Evolutionary conservation across 108 stramenopile species (phyloP).

Genomic region (Nitzschia putrida): DNA sequence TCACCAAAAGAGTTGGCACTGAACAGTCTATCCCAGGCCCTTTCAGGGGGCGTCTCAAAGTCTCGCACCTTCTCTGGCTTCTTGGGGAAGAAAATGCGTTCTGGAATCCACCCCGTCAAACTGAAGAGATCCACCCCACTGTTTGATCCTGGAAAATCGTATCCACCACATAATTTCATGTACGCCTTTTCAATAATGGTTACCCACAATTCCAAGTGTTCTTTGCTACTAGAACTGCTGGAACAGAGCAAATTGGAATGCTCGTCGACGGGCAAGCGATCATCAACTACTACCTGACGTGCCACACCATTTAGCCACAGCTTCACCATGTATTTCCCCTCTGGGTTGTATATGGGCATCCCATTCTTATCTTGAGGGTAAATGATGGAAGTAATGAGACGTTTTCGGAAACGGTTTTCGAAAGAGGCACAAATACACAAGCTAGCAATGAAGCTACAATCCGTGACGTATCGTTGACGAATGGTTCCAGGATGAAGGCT

Average conservation of each 20-base stretch:
- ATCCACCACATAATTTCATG: conserved; percentile 90
- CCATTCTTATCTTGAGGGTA: conserved; percentile 73
- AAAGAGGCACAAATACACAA: conserved; percentile 86
- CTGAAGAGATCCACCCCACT: conserved; percentile 88
- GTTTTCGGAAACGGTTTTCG: conserved; percentile 69
- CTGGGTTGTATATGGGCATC: conserved; percentile 80
- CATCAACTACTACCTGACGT: conserved; percentile 88
- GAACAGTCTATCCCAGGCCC: conserved; percentile 81
- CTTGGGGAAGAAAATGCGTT: conserved; percentile 77
- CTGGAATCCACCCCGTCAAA: conserved; percentile 94
- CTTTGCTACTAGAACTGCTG: conserved; percentile 34
- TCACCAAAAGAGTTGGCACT: conserved; percentile 81
- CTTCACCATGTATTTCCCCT: conserved; percentile 92
- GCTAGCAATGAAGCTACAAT: conserved; percentile 92
- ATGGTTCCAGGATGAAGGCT: conserved; percentile 68
- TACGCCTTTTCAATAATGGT: conserved; percentile 94
- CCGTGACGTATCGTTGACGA: conserved; percentile 83
- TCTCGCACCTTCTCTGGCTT: conserved; percentile 49
- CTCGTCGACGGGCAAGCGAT: conserved; percentile 80
- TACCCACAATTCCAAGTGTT: conserved; percentile 86
- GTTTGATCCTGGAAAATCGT: conserved; percentile 93
- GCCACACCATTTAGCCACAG: conserved; percentile 91
- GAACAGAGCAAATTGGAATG: conserved; percentile 80
- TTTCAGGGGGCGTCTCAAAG: conserved; percentile 70
- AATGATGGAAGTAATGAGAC: conserved; percentile 71